Percentiles rank a stretch among this genome's conserved stretches.
Conservation (phyloP, 495 filamentous ascomycete genomes). For the Aspergillus saccharolyticus region DNA sequence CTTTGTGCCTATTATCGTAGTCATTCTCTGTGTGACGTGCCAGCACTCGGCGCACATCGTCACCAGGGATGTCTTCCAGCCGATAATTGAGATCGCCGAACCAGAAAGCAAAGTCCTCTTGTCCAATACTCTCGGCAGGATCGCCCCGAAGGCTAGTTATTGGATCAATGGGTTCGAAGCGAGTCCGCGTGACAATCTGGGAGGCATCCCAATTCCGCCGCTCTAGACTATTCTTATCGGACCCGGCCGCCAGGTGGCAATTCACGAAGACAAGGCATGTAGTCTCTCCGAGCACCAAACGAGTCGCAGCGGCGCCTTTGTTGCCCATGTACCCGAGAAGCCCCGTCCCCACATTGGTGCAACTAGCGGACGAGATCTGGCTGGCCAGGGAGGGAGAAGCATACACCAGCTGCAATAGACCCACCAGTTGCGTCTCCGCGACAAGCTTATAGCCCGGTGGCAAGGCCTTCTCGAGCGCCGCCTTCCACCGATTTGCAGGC, state of each 20-base stretch:
- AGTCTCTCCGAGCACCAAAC: conserved; percentile 83
- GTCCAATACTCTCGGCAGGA: conserved; percentile 65
- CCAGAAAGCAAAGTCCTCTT: conserved; percentile 92
- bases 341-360: conserved; percentile 75
- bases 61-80: conserved; percentile 79
- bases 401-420: conserved; percentile 80
- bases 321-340: conserved; percentile 92
- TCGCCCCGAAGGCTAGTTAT: conserved; percentile 46
- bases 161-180: conserved; percentile 65
- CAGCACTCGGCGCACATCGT: conserved; percentile 82
- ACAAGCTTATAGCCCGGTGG: conserved; percentile 72
- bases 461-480: conserved; percentile 61
- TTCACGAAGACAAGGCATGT: conserved; percentile 87
- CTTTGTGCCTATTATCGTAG: conserved; percentile 49
- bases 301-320: conserved; percentile 81
- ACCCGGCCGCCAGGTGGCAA: conserved; percentile 81
- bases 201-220: conserved; percentile 84
- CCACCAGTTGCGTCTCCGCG: conserved; percentile 78
- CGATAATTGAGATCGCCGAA: conserved; percentile 97
- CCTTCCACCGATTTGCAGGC: conserved; percentile 72
- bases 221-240: conserved; percentile 70
- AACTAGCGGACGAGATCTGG: conserved; percentile 71
- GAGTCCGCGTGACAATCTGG: conserved; percentile 68
- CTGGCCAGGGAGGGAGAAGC: conserved; percentile 68
- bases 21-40: conserved; percentile 75